Base-by-base conservation (phyloP, 176 grass and related monocot genomes). In the Pontederia paniculata region DNA sequence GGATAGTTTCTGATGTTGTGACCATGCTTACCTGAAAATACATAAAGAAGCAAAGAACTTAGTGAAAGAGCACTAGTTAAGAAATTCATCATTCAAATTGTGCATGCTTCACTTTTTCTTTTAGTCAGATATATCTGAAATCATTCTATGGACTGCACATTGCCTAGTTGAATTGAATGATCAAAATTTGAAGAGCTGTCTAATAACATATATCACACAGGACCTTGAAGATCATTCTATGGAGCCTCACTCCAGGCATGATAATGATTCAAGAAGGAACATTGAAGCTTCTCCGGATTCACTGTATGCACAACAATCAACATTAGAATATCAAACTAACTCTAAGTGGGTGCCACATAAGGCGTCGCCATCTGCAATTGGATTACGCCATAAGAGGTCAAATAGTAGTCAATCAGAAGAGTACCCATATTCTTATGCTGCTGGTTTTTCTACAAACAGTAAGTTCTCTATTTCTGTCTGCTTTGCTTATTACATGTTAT, bases 181-280 rank as follows among this genome's bases (percentile, higher is more conserved):
- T 31, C 25, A 31, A 31, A 31, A 31, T 31, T 5, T 5, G 25
- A 31, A 31, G 25, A 31, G 5, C 25, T 65, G 56, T 48, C 52
- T 17, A 60, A 60, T 31, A 12, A 0, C 18, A 56, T 46, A 44
- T 58, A 66, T 28, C 42, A 65, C 67, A 42, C 74, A 89, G 86
- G 86, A 81, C 66, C 63, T 69, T 71, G 77, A 67, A 69, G 77
- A 84, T 44, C 63, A 78, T 52, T 58, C 75, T 52, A 17, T 6
- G 25, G 25, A 50, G 67, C 9, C 16, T 12, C 67, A 68, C 44
- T 68, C 66, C 52, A 84, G 73, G 48, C 63, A 43, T 54, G 81
- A 78, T 52, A 42, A 60, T 28, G 66, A 78, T 9, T 47, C 63
- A 65, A 78, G 71, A 78, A 70, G 72, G 60, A 68, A 68, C 51